Percentiles rank a stretch among this genome's conserved stretches.
Conservation (phyloP, 78 protist species). For the Dictyostelium firmibasis region DNA sequence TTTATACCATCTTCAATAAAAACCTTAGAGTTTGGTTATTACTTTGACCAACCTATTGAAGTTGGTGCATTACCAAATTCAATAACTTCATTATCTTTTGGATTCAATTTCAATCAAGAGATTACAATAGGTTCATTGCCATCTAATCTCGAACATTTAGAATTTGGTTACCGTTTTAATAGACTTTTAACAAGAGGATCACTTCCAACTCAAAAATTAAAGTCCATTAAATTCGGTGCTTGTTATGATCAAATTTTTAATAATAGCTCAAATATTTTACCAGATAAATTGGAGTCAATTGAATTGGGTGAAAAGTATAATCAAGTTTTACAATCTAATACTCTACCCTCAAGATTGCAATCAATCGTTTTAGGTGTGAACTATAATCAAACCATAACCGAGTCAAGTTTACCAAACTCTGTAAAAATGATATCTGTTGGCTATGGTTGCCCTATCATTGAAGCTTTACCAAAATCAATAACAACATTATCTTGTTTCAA, state of each 20-base stretch:
- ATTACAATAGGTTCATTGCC: background rate
- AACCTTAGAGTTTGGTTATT: slow-evolving; percentile 35
- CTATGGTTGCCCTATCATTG: background rate
- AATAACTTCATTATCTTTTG: background rate
- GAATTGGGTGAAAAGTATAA: background rate
- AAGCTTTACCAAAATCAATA: background rate
- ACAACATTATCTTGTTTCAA: background rate
- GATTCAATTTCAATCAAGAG: background rate
- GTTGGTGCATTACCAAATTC: background rate
- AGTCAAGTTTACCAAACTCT: background rate
- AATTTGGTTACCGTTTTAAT: background rate
- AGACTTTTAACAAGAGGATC: background rate
- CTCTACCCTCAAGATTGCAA: background rate
- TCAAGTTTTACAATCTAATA: background rate
- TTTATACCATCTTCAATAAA: background rate
- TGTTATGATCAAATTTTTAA: background rate
- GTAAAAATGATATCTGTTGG: background rate
- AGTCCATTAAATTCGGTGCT: background rate
- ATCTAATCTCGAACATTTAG: background rate
- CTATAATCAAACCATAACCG: background rate
- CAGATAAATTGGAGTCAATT: background rate
- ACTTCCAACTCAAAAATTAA: background rate
- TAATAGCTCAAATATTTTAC: background rate
- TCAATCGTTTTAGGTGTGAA: background rate
- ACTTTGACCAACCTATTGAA: background rate